Base-by-base conservation (phyloP, 2,329 filamentous ascomycete species). In the Aspergillus niger region DNA sequence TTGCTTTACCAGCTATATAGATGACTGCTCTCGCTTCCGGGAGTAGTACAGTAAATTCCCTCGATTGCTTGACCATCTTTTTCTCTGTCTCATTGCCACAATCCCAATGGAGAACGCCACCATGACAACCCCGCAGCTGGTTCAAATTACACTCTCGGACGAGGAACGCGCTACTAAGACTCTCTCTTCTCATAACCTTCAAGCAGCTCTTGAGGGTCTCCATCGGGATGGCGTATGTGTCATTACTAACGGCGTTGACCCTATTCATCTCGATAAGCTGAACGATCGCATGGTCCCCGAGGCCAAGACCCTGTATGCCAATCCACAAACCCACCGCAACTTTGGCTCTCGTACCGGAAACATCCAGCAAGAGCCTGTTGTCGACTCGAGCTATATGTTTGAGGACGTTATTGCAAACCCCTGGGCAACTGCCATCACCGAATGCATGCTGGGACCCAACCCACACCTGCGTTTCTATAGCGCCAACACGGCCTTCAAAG, bases 361-460 rank as follows among this genome's bases (percentile, higher is more conserved):
- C 60, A 79, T 80, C 66, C 74, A 78, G 53, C 76, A 79, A 62
- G 76, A 74, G 26, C 77, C 78, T 0, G 74, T 77, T 1, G 67
- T 74, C 8, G 69, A 69, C 11, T 60, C 64, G 13, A 68, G 72
- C 0, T 72, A 75, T 41, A 73, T 80, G 59, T 76, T 72, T 56
- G 64, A 70, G 32, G 76, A 80, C 49, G 59, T 80, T 22, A 74
- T 74, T 63, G 72, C 70, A 15, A 80, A 79, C 62, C 74, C 76
- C 0, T 78, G 75, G 61, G 76, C 76, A 0, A 70, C 70, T 0
- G 68, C 72, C 1, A 67, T 78, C 7, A 69, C 74, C 17, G 69
- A 73, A 51, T 72, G 70, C 59, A 74, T 79, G 65, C 66, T 80
- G 1, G 78, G 77, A 2, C 77, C 78, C 0, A 57, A 63, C 1